Base-by-base conservation (phyloP, 1,284 basidiomycete genomes). In the Trametes versicolor region DNA sequence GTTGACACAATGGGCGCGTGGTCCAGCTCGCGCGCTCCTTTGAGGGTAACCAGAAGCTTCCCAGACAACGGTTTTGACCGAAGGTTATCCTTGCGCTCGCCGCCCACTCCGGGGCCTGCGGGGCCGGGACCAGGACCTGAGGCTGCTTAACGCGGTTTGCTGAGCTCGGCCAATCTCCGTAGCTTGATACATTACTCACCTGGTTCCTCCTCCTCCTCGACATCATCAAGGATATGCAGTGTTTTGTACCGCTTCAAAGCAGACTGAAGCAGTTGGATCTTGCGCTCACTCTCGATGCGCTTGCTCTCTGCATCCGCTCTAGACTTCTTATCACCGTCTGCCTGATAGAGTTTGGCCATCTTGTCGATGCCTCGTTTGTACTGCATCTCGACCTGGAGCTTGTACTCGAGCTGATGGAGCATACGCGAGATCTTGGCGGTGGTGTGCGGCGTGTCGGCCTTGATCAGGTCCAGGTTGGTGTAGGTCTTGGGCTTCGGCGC, bases 361-460 rank as follows among this genome's bases (percentile, higher is more conserved):
- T 99, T 99, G 80, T 99, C 97, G 73, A 99, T 98, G 53, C 98
- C 98, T 75, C 92, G 88, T 83, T 98, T 98, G 85, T 99, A 99
- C 81, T 99, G 97, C 82, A 94, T 90, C 80, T 99, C 98, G 71
- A 99, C 95, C 79, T 97, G 95, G 58, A 99, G 91, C 82, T 99
- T 99, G 88, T 98, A 99, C 79, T 99, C 97, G 71, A 99, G 91
- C 80, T 99, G 97, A 79, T 99, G 96, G 63, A 99, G 88, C 97
- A 99, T 99, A 72, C 91, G 90, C 52, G 96, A 94, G 77, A 99
- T 99, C 84, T 98, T 99, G 69, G 95, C 94, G 6, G 96, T 93
- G 25, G 96, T 97, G 75, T 97, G 90, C 23, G 97, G 97, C 43
- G 97, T 97, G 80, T 99, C 98, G 71, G 97, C 96, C 79, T 97